Percentiles rank a stretch among this genome's conserved stretches.
Evolutionary conservation across 225 moss, liverwort and hornwort species (phyloP).

Genomic region (Thuidium tamariscinum): DNA sequence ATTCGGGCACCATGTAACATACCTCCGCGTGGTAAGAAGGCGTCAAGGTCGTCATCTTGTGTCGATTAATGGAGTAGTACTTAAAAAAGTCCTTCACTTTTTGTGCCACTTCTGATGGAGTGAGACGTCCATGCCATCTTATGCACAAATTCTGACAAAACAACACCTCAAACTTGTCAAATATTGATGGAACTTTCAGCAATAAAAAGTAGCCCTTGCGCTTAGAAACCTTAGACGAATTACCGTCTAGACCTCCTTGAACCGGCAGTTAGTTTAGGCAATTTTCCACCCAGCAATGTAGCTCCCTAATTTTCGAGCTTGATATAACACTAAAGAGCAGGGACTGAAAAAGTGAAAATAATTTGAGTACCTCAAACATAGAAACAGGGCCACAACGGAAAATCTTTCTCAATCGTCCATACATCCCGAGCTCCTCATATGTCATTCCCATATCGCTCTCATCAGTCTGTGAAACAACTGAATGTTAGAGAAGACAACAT

Average conservation of each 20-base stretch:
- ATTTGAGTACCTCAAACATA: conserved; percentile 70
- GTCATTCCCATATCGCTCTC: conserved; percentile 96
- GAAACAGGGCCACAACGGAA: conserved; percentile 84
- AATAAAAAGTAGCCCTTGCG: background rate
- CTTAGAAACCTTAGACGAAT: background rate
- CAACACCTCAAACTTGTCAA: background rate
- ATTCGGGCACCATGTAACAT: background rate
- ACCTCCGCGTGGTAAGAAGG: conserved; percentile 86
- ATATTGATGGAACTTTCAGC: background rate
- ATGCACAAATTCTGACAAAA: conserved; percentile 54
- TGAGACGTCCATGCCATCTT: conserved; percentile 69
- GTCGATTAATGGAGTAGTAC: conserved; percentile 79
- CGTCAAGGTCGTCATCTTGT: conserved; percentile 86
- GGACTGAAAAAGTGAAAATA: background rate
- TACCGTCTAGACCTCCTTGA: background rate
- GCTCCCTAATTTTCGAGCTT: background rate
- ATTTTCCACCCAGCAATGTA: background rate
- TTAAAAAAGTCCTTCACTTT: conserved; percentile 94
- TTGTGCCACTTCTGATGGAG: conserved; percentile 67
- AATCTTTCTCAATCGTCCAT: conserved; percentile 75
- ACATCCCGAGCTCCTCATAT: conserved; percentile 92
- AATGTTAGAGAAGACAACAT: background rate
- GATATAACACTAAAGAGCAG: background rate
- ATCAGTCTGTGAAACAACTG: conserved; percentile 38
- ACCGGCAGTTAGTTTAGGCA: background rate